Evolutionary conservation across 2,329 filamentous ascomycete species (phyloP), one percentile per base, ranked within the genome.

Genomic region (Colletotrichum karsti): DNA sequence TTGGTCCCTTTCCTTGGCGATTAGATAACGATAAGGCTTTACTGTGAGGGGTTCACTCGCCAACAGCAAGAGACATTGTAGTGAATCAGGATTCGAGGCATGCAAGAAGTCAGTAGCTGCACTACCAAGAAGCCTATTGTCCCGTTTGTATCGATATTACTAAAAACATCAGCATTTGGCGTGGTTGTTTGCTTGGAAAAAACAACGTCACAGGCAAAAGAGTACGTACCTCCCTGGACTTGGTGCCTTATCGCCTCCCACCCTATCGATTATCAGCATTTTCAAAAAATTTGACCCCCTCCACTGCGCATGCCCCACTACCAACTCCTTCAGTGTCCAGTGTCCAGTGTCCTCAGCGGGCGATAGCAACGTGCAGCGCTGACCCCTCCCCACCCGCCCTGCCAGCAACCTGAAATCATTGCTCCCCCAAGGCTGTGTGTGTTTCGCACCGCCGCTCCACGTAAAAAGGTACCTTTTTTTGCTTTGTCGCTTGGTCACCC

Each of bases 211-310:
- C 24, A 33, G 46, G 24, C 26, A 51, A 20, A 4, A 15, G 6
- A n/a, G 35, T 57, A 63, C 59, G 64, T 67, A 67, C 37, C 53
- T 50, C 28, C 37, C 10, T 2, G 8, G 22, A 15, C 4, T 58
- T 41, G 64, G 53, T 56, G 56, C 62, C 66, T 69, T 67, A 69
- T 69, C 66, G 62, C 48, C 28, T 69, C 63, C 62, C 61, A 61
- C 54, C 66, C 54, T 69, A 66, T 66, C 66, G 62, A 20, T 61
- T 67, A 61, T 61, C 66, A 67, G 53, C 64, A 41, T 69, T 63
- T 61, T 67, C 62, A 61, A 61, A 35, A 67, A 51, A 12, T 69
- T 69, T 62, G 66, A 69, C 44, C 51, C 48, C 22, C 3, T 13
- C 33, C 33, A 35, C 33, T 35, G 33, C 6, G 33, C 13, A 42